A percentile compares a stretch with the other conserved stretches of the same genome.
phyloP scores from a whole-genome alignment of 441 rosid species.

The Bruguiera hainesii region DNA sequence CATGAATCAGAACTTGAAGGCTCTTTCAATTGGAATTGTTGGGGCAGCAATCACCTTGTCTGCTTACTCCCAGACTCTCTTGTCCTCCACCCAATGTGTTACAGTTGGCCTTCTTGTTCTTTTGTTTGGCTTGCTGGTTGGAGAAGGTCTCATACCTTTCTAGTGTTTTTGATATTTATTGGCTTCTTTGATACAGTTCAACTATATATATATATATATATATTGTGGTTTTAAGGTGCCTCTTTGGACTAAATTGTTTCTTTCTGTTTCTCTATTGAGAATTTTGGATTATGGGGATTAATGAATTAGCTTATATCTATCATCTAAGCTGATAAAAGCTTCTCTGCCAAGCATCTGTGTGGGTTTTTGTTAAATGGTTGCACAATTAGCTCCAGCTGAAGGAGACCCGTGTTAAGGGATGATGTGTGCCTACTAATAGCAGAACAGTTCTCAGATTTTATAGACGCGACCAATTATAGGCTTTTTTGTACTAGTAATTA shows the following conservation, averaged over 20 bases:
- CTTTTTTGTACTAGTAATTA: background rate
- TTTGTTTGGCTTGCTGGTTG: slow-evolving; percentile 62
- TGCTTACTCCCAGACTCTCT: slow-evolving; percentile 64
- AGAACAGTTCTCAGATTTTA: background rate
- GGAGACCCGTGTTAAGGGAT: no score
- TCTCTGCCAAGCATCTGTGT: background rate
- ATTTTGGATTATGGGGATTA: background rate
- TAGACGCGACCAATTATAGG: background rate
- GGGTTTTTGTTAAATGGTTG: background rate
- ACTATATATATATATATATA: no score
- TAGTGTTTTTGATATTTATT: slow-evolving; percentile 15
- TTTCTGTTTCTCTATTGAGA: background rate
- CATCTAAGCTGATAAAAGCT: background rate
- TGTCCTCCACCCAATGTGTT: slow-evolving; percentile 56
- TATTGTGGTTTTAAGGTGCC: background rate
- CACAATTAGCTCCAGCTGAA: background rate
- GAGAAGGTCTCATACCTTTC: slow-evolving; percentile 66
- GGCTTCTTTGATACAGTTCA: background rate
- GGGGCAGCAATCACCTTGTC: slow-evolving; percentile 76
- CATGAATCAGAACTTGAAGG: slow-evolving; percentile 54
- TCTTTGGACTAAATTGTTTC: background rate
- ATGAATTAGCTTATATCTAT: background rate
- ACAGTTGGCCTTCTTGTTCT: slow-evolving; percentile 58
- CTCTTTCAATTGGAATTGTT: slow-evolving; percentile 59
- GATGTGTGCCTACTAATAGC: background rate